Evolutionary conservation across 73 alveolate species (phyloP).

Genomic region (Tetrahymena thermophila): DNA sequence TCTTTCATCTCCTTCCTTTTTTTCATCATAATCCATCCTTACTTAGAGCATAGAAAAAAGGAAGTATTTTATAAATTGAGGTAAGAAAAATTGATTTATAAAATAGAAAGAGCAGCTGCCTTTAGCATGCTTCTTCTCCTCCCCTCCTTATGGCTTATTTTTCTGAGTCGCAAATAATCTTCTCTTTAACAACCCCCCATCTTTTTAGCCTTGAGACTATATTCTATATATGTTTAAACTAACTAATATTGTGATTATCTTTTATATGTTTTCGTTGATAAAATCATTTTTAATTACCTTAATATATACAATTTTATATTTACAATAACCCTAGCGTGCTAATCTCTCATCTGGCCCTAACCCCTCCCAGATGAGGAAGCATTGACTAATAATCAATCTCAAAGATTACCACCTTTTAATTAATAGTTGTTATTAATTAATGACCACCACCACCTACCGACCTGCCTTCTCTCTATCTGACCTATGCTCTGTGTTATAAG

Average conservation of each 20-base stretch:
- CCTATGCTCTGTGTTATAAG: background rate
- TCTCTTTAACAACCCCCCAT: background rate
- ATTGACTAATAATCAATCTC: background rate
- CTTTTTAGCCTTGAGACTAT: background rate
- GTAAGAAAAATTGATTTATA: background rate
- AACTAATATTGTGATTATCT: background rate
- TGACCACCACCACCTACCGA: constrained; percentile 1
- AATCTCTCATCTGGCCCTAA: background rate
- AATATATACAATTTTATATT: background rate
- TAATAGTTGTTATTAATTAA: background rate
- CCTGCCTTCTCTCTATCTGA: background rate
- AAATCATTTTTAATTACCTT: background rate
- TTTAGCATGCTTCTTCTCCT: background rate
- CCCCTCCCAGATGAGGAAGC: constrained; percentile 2
- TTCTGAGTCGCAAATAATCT: background rate
- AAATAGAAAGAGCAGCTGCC: constrained; percentile 2
- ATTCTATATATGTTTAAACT: background rate
- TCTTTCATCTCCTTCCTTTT: background rate
- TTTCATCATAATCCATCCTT: background rate
- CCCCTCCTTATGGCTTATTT: background rate
- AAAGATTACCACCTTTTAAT: background rate
- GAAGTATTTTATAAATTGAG: background rate
- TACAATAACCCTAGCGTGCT: background rate
- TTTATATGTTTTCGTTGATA: background rate
- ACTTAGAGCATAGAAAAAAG: background rate